Evolutionary conservation across 2,329 filamentous ascomycete genomes (phyloP), one percentile per base, ranked within the genome.

Genomic region (Orbilia brochopaga): DNA sequence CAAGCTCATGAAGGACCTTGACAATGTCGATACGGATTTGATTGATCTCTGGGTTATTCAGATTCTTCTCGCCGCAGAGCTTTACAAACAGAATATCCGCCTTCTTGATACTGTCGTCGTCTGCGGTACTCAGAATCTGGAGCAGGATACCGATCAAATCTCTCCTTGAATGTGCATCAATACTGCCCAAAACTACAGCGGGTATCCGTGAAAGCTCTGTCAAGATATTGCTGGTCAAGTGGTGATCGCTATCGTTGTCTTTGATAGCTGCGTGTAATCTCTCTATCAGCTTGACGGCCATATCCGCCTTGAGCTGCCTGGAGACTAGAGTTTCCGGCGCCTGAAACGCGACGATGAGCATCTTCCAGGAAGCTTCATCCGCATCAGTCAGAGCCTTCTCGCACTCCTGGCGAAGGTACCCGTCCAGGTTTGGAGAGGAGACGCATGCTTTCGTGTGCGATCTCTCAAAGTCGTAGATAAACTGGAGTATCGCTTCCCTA

Each of bases 391-490:
- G 21, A 8, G 67, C 67, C 23, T 72, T 60, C 19, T 65, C 60
- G 11, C 67, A 72, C 17, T 72, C 59, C 11, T 58, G 60, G 35
- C 67, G 55, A 15, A 72, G 55, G 32, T 72, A 72, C 1, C 60
- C 67, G 27, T 72, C 67, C 19, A 72, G 67, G n/a, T 72, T 72
- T 10, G 54, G 48, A 1, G 67, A 72, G 10, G 52, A 50, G 27
- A 72, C 44, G 17, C 40, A 60, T 2, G 67, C 67, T 50, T 50
- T 65, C 6, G 67, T 72, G 40, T 72, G 67, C 0, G 60, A 60
- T 37, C 67, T 65, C 27, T 72, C 67, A 46, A 72, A 72, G n/a
- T 60, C 65, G 48, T 72, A 72, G 11, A 72, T 72, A 40, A 72
- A 72, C 55, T 72, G 67, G 19, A 72, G 53, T n/a, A 72, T 72